These are phyloP conservation scores for Calycina herbarum DNA, from an alignment of 2,329 filamentous ascomycete species.

Conservation along the genomic window DNA sequence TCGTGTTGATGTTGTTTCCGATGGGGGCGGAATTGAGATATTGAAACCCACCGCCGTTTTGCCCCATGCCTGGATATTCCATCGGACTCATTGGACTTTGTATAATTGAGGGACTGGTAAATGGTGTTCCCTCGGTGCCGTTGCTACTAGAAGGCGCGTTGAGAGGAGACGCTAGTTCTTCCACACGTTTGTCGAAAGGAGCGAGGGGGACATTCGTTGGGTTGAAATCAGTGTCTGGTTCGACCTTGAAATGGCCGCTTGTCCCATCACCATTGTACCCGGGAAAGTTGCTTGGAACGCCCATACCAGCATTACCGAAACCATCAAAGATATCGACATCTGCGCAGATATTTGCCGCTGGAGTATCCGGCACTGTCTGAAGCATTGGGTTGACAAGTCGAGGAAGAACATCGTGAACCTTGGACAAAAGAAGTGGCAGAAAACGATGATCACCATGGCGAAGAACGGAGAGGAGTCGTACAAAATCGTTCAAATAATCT, in stretches of 20 bases:
- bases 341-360: slow-evolving; percentile 36
- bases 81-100: slow-evolving; percentile 30
- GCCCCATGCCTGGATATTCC: slow-evolving; percentile 29
- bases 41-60: slow-evolving; percentile 27
- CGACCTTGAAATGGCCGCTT: slow-evolving; percentile 35
- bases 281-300: slow-evolving; percentile 33
- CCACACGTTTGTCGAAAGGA: slow-evolving; percentile 31
- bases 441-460: slow-evolving; percentile 77
- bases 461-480: slow-evolving; percentile 66
- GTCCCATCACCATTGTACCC: slow-evolving; percentile 32
- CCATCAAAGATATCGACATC: slow-evolving; percentile 65
- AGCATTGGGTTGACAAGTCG: slow-evolving; percentile 60
- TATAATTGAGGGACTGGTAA: slow-evolving; percentile 29
- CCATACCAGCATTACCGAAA: slow-evolving; percentile 63
- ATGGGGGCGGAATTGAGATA: slow-evolving; percentile 26
- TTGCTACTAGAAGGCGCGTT: slow-evolving; percentile 18
- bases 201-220: slow-evolving; percentile 23
- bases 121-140: slow-evolving; percentile 26
- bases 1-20: slow-evolving; percentile 16
- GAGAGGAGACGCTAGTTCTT: slow-evolving; percentile 32
- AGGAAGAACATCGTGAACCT: slow-evolving; percentile 71
- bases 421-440: slow-evolving; percentile 72
- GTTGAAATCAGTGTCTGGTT: slow-evolving; percentile 29
- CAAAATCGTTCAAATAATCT: slow-evolving; percentile 70
- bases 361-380: slow-evolving; percentile 56